phyloP scores from a whole-genome alignment of 2,329 filamentous ascomycete species.

The Penicillium sp. region DNA sequence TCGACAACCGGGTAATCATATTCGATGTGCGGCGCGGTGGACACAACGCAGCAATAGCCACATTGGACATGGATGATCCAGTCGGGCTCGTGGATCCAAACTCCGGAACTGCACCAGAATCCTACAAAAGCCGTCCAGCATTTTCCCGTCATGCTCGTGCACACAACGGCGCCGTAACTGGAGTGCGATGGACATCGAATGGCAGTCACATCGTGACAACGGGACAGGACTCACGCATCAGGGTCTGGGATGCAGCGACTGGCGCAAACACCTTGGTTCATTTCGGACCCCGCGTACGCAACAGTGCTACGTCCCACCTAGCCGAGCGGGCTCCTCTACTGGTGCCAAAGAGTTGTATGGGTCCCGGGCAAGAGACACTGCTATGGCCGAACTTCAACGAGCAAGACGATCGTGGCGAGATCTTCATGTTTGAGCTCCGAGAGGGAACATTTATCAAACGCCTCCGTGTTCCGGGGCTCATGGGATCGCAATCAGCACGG shows the following conservation, averaged over 20 bases:
- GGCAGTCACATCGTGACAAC: constrained; percentile 73
- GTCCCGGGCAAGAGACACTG: constrained; percentile 62
- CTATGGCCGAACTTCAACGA: constrained; percentile 78
- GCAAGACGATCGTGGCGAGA: constrained; percentile 63
- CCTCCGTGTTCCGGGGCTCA: constrained; percentile 62
- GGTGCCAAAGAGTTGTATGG: constrained; percentile 59
- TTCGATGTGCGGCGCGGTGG: constrained; percentile 81
- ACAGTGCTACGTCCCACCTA: constrained; percentile 58
- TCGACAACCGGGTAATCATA: constrained; percentile 76
- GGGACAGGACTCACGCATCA: constrained; percentile 78
- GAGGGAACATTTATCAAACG: constrained; percentile 71
- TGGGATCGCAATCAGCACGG: constrained; percentile 37
- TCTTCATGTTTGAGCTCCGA: constrained; percentile 75
- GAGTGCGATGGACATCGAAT: constrained; percentile 78
- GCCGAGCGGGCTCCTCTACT: constrained; percentile 62
- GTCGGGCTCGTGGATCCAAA: constrained; percentile 58
- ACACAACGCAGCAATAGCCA: constrained; percentile 66
- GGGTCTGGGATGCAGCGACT: constrained; percentile 79
- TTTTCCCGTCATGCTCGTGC: constrained; percentile 55
- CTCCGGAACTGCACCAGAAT: constrained; percentile 31
- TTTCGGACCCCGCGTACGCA: constrained; percentile 80
- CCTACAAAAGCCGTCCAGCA: constrained; percentile 37
- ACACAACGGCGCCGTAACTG: constrained; percentile 80
- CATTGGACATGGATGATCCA: constrained; percentile 81
- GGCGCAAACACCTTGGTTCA: constrained; percentile 85